Evolutionary conservation across 2,329 filamentous ascomycete genomes (phyloP), one percentile per base, ranked within the genome.

Genomic region (Colletotrichum sp.): DNA sequence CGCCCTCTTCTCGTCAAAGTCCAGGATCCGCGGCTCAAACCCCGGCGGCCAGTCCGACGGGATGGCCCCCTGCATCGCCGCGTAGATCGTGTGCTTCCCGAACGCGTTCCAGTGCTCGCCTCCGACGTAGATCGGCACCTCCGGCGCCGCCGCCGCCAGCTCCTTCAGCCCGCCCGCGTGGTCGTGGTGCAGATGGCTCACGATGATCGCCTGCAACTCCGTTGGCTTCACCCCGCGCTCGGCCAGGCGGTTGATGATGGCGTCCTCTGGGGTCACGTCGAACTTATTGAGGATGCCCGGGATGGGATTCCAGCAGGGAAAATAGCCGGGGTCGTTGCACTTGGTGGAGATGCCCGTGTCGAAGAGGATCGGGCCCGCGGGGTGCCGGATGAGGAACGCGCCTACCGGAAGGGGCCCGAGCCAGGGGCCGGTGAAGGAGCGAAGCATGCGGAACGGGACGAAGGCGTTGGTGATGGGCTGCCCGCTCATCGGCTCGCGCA

Each of bases 101-200:
- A 84, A 83, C 8, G 74, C 74, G 36, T 69, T 64, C 82, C 82
- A 84, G 70, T 84, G 82, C 28, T 73, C 74, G 19, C 25, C 5
- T 5, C 74, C 74, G 34, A 76, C 74, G 55, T 82, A 82, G 9
- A 84, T 77, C 7, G 81, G 81, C 9, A 81, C 73, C 36, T 79
- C 75, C 3, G 80, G 80, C 22, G 79, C 79, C n/a, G 76, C 79
- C 6, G 68, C 77, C 19, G 77, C 52, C 16, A 84, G 66, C 44
- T 83, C 80, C 48, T 78, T 74, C n/a, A 82, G 69, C 2, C 67
- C 75, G 22, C 79, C 80, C 3, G 71, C 77, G 68, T 79, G 82
- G 4, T 81, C 84, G 71, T 82, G 77, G 71, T 83, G 82, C 12
- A 83, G 73, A 70, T 83, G 82, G 28, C 77, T 80, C 1, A 83